A percentile compares a stretch with the other conserved stretches of the same genome.
These are phyloP conservation scores for Populus euphratica DNA, from an alignment of 345 rosid genomes.

Conservation along the genomic window DNA sequence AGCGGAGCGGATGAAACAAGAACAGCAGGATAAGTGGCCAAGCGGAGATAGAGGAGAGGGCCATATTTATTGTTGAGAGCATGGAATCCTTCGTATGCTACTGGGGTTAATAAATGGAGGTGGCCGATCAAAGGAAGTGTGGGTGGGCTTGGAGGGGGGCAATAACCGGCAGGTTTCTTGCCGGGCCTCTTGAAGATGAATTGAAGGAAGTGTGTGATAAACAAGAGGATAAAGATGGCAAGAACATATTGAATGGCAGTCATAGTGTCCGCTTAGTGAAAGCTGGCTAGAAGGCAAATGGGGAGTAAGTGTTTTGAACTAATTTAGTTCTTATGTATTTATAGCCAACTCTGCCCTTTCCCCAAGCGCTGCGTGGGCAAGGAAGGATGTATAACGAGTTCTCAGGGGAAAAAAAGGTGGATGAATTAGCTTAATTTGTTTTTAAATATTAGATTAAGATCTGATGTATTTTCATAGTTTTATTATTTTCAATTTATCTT, in stretches of 20 bases:
- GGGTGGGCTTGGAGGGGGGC: conserved; percentile 42
- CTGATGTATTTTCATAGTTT: too few relatives aligned
- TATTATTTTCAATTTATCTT: too few relatives aligned
- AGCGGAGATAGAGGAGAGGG: neutral
- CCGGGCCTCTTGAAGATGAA: neutral
- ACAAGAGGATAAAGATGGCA: neutral
- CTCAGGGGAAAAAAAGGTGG: too few relatives aligned
- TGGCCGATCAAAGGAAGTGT: conserved; percentile 41
- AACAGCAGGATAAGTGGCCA: neutral
- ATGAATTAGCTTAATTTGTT: too few relatives aligned
- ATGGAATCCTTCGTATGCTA: conserved; percentile 28
- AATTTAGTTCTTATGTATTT: neutral
- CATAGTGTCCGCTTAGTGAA: neutral
- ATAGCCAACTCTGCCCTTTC: neutral
- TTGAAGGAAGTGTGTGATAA: neutral
- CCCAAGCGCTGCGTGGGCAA: too few relatives aligned
- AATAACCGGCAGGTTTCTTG: neutral
- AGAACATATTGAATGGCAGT: neutral
- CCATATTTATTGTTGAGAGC: neutral
- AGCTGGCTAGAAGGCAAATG: neutral
- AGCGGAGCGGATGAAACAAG: neutral
- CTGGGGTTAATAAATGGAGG: conserved; percentile 33
- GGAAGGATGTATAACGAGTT: too few relatives aligned
- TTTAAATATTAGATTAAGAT: too few relatives aligned
- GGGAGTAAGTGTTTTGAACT: neutral